Base-by-base conservation (phyloP, 805 yeast genomes). In the Saccharomycopsis lassenensis region DNA sequence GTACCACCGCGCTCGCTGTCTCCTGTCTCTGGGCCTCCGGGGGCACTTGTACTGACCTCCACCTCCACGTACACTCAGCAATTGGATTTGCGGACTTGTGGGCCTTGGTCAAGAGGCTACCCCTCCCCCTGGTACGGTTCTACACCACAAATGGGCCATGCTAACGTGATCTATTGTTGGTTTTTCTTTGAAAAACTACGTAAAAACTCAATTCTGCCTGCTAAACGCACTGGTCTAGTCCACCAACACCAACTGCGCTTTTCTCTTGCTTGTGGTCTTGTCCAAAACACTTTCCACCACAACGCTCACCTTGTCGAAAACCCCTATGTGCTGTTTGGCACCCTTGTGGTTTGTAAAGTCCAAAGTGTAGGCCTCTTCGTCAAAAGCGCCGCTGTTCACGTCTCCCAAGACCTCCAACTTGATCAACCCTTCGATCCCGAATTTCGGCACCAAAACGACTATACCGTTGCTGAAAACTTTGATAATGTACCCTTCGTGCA, bases 391-490 rank as follows among this genome's bases (percentile, higher is more conserved):
- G 23, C 75, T 65, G 39, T 68, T 64, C 21, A 65, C 71, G 43
- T 83, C 81, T 14, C 78, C 76, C 44, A 89, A 55, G 45, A 73
- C 74, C 48, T 85, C 93, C 41, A 86, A 55, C 52, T 81, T 84
- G 45, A 91, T 85, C 50, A 91, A 65, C 41, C 95, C 89, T 61
- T 91, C 98, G 33, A 91, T 85, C 38, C 98, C 98, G 58, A 84
- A 91, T 54, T 80, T 82, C 12, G 98, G 97, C 26, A 91, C 96
- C 32, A 91, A 61, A 6, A 91, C 93, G 21, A 87, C 96, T 45
- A 91, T 73, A 57, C 98, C 98, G 55, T 91, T 91, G 44, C 84
- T 77, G 56, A 91, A 87, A 20, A 91, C 91, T 55, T 84, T 82
- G 52, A 89, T 86, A 20, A 87, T 78, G 50, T 84, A 87, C 7